These are phyloP conservation scores for Gentiana macrophylla DNA, from an alignment of 257 asterid genomes.

Conservation along the genomic window DNA sequence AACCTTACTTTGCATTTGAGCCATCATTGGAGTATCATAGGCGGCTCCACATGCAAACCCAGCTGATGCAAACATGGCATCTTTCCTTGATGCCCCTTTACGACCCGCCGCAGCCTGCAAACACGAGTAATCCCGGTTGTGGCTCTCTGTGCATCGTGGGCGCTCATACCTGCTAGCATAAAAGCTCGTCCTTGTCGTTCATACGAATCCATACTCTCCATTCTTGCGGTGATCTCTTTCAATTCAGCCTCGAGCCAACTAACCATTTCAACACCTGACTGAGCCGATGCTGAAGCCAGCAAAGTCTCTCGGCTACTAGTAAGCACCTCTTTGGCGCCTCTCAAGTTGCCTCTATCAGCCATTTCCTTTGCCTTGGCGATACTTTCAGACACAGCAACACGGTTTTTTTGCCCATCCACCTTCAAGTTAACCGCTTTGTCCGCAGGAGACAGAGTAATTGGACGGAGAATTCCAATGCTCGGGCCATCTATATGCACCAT, in stretches of 20 bases:
- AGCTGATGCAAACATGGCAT: no score
- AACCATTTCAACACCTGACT: slow-evolving; percentile 25
- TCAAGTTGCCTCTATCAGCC: slow-evolving; percentile 33
- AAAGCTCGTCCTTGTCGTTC: slow-evolving; percentile 31
- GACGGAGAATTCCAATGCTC: slow-evolving; percentile 23
- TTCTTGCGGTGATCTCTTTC: slow-evolving; percentile 22
- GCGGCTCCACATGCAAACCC: no score
- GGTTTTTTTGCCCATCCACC: slow-evolving; percentile 39
- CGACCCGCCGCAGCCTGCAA: no score
- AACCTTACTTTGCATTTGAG: no score
- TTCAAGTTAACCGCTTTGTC: slow-evolving; percentile 19
- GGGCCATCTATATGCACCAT: slow-evolving; percentile 8
- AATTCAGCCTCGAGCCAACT: slow-evolving; percentile 26
- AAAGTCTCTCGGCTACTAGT: slow-evolving; percentile 9
- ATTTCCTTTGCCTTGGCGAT: slow-evolving; percentile 30
- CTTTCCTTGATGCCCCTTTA: no score
- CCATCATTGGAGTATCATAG: no score
- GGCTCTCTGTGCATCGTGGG: no score
- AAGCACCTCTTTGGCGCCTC: slow-evolving; percentile 16
- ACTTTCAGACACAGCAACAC: slow-evolving; percentile 19
- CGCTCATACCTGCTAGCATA: slow-evolving; percentile 6
- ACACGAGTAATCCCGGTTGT: no score
- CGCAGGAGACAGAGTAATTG: slow-evolving; percentile 6
- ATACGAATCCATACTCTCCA: slow-evolving; percentile 24
- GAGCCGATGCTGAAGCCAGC: slow-evolving; percentile 18